Evolutionary conservation across 1,284 basidiomycete species (phyloP), one percentile per base, ranked within the genome.

Genomic region (Cystobasidiaceae sp.): DNA sequence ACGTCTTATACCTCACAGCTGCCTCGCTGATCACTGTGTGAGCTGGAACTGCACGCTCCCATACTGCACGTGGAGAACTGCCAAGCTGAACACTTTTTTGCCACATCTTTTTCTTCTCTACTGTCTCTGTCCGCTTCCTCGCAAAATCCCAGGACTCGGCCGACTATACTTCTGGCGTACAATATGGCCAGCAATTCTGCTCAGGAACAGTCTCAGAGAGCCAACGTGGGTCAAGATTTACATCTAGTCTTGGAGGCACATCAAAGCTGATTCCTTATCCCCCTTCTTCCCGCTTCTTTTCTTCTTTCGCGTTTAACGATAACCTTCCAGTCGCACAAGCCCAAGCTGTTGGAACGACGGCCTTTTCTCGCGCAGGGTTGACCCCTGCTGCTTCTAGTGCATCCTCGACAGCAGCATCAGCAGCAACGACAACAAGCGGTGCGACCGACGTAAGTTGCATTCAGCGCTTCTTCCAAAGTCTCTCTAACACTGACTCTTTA

Each of bases 1-100:
- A 39, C 9, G 37, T 39, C 11, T 9, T 39, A 39, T 39, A 39
- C n/a, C 9, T n/a, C 37, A 28, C 33, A 61, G 59, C 17, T 61
- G 59, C 34, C 50, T 61, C n/a, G 23, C 51, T 43, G 60, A 25
- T n/a, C 61, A 64, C 44, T 64, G 61, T 44, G 61, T 64, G 48
- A 25, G 61, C 23, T 11, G 11, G 17, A 15, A n/a, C n/a, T n/a
- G n/a, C n/a, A n/a, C n/a, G n/a, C n/a, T n/a, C n/a, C n/a, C n/a
- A n/a, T n/a, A n/a, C n/a, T n/a, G n/a, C n/a, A n/a, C n/a, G n/a
- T n/a, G n/a, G n/a, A n/a, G n/a, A n/a, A n/a, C n/a, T n/a, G n/a
- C n/a, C n/a, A n/a, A n/a, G n/a, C n/a, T n/a, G n/a, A n/a, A n/a
- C n/a, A n/a, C n/a, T n/a, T n/a, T n/a, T n/a, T n/a, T n/a, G n/a